Conservation (phyloP, 1,284 basidiomycete genomes). For the Cutaneotrichosporon cutaneum region DNA sequence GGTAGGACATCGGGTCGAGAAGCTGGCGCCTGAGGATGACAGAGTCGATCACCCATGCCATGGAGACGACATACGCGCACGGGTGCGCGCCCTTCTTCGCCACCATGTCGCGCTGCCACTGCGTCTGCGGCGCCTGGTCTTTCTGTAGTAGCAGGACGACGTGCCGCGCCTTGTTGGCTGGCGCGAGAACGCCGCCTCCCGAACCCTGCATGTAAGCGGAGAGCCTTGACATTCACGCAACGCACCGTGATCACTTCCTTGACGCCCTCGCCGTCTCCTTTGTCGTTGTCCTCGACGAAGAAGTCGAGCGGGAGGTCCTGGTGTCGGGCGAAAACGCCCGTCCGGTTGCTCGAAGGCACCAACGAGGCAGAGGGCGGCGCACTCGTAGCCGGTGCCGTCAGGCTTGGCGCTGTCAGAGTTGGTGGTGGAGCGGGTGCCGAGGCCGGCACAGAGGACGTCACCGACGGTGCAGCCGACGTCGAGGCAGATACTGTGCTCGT, state of each 20-base stretch:
- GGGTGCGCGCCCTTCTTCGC: neutral
- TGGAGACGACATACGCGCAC: constrained; percentile 7
- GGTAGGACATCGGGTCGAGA: neutral
- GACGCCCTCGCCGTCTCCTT: neutral
- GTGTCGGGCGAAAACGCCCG: neutral
- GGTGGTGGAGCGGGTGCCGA: neutral
- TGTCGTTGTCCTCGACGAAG: neutral
- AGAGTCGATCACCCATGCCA: constrained; percentile 7
- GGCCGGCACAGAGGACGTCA: neutral
- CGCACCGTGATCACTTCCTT: neutral
- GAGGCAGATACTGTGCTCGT: too few species aligned
- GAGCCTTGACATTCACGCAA: neutral
- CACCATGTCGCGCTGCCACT: neutral
- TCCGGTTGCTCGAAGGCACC: neutral
- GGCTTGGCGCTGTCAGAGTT: neutral
- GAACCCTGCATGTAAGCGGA: neutral
- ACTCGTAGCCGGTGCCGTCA: neutral
- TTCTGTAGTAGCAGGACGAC: constrained; percentile 6
- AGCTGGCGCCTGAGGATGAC: neutral
- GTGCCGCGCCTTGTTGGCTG: neutral
- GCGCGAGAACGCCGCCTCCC: neutral
- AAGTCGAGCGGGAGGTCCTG: neutral
- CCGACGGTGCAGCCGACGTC: too few species aligned
- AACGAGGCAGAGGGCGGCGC: neutral
- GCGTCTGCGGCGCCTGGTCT: neutral